phyloP scores from a whole-genome alignment of 176 grass and related monocot species.

The Eremochloa ophiuroides region DNA sequence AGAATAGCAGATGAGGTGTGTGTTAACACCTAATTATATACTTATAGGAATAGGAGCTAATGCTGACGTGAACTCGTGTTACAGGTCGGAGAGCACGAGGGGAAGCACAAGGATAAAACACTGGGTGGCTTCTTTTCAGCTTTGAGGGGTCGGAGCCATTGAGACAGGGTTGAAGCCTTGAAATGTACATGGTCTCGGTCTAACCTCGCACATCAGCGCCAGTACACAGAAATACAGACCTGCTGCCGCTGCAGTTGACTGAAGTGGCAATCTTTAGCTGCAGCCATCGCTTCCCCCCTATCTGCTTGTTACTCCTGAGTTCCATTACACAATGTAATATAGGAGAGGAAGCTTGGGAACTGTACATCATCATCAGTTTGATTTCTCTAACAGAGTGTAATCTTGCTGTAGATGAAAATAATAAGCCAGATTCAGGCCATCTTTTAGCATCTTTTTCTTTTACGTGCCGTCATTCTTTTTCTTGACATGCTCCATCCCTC shows the following conservation, averaged over 20 bases:
- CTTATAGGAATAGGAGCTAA: not conserved
- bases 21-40: not conserved
- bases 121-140: slow-evolving; percentile 68
- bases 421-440: not conserved
- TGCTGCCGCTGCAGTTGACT: slow-evolving; percentile 8
- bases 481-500: not conserved
- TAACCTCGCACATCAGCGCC: not conserved
- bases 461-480: not conserved
- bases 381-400: slow-evolving; percentile 10
- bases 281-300: not conserved
- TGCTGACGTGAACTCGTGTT: not conserved
- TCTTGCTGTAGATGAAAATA: not conserved
- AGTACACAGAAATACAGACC: not conserved
- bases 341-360: not conserved
- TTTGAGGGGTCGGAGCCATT: slow-evolving; percentile 59
- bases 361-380: not conserved
- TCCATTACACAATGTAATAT: not conserved
- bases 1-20: slow-evolving; percentile 70
- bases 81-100: slow-evolving; percentile 65
- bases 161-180: slow-evolving; percentile 3
- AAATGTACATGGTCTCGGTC: slow-evolving; percentile 4
- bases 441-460: not conserved
- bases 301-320: not conserved
- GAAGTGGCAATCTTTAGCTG: slow-evolving; percentile 20
- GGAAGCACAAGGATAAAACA: slow-evolving; percentile 70